Base-by-base conservation (phyloP, 345 rosid species). In the Iberis pinnata region DNA sequence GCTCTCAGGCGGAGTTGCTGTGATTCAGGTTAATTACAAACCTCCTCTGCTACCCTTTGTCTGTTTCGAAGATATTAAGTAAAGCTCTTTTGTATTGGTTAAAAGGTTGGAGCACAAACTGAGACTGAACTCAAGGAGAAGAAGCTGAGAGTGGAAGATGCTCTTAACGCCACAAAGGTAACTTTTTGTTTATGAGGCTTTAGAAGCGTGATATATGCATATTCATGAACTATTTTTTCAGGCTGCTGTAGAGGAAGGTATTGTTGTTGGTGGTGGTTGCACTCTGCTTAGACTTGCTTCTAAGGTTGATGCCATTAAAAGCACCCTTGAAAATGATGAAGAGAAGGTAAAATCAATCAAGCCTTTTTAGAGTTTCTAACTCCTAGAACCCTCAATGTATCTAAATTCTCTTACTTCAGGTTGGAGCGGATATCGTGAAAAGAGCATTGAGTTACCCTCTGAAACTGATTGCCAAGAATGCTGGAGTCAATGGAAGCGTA, bases 91-190 rank as follows among this genome's bases (percentile, higher is more conserved):
- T n/a, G 43, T 40, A 29, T 18, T 67, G 19, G 32, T 55, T 15
- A 13, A 29, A 58, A 84, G 92, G 92, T 84, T 32, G 93, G 93
- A 53, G 88, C 88, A 43, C 93, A 81, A 79, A 84, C 93, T 18
- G 93, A 84, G 75, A 84, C 93, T 8, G 88, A 84, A 72, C 95
- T 90, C 27, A 90, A 90, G 65, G 98, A 90, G 67, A 90, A 90
- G 84, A 90, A 87, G 61, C 50, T 87, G 67, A 87, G 98, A 70
- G 98, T 90, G 40, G 98, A 90, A 73, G 98, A 90, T 71, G 98
- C 96, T 52, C 98, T 90, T 63, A 88, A 88, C 67, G 98, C 98
- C 12, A 92, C 98, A 3, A 92, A 92, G 96, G 98, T 69, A 7
- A 29, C 58, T 3, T 14, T 29, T 29, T 29, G 8, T 33, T 3